A percentile compares a stretch with the other conserved stretches of the same genome.
These are phyloP conservation scores for Aspergillus sp. DNA, from an alignment of 2,329 filamentous ascomycete species.

Conservation along the genomic window DNA sequence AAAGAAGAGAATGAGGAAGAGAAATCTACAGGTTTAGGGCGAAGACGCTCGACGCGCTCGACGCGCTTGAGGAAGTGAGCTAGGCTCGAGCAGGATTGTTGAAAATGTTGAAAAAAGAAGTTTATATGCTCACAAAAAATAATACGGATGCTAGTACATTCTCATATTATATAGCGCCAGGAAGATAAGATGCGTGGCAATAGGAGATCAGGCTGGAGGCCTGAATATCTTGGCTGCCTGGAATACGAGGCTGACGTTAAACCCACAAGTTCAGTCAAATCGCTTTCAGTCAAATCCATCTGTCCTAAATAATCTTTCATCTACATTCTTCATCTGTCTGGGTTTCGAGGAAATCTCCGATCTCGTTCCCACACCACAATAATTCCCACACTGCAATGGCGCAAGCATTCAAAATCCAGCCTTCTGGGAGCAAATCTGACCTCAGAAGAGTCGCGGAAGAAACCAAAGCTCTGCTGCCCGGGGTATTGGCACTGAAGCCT, in stretches of 20 bases:
- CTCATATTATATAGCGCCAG: too few species aligned
- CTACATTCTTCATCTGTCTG: background rate
- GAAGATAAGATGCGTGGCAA: background rate
- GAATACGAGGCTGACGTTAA: background rate
- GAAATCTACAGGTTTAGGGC: constrained; percentile 13
- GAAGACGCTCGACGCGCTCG: constrained; percentile 35
- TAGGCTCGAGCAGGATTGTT: background rate
- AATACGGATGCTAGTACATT: background rate
- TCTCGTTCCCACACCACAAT: background rate
- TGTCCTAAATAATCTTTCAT: background rate
- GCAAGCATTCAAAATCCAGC: background rate
- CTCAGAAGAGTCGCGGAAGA: constrained; percentile 50
- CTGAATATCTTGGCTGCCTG: background rate
- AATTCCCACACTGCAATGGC: background rate
- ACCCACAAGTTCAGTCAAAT: background rate
- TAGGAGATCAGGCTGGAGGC: background rate
- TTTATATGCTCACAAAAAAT: background rate
- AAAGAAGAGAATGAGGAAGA: constrained; percentile 26
- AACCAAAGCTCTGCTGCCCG: constrained; percentile 49
- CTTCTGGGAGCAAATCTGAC: constrained; percentile 10
- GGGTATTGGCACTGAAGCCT: constrained; percentile 48
- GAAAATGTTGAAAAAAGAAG: too few species aligned
- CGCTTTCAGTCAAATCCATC: background rate
- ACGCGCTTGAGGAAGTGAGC: constrained; percentile 28
- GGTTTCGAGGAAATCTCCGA: background rate